These are phyloP conservation scores for Paramecium tetraurelia DNA, from an alignment of 73 alveolate species.

Conservation along the genomic window DNA sequence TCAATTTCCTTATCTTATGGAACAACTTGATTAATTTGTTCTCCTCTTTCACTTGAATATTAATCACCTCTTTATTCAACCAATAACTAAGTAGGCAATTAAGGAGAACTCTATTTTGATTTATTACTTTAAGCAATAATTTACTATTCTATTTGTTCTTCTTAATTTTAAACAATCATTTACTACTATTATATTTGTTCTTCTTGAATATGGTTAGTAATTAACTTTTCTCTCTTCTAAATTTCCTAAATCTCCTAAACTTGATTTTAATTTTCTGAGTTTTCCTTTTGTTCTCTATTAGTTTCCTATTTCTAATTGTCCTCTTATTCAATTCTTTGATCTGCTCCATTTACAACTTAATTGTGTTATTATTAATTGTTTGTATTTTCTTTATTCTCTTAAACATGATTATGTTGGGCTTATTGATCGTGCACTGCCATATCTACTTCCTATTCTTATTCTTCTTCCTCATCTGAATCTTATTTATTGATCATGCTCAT, in stretches of 20 bases:
- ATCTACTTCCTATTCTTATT: not conserved
- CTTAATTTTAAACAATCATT: not conserved
- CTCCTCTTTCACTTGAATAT: not conserved
- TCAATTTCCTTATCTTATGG: not conserved
- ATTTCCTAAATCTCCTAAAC: not conserved
- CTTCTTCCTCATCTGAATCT: not conserved
- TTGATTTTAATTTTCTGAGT: not conserved
- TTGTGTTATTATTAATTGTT: not conserved
- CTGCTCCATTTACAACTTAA: not conserved
- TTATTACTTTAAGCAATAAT: not conserved
- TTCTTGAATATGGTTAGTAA: not conserved
- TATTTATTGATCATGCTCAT: not conserved
- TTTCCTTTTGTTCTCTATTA: not conserved
- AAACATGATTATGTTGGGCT: too few relatives aligned
- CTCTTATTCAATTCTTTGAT: not conserved
- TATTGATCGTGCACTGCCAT: not conserved
- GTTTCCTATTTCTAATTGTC: not conserved
- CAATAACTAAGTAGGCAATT: not conserved
- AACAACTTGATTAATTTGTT: too few relatives aligned
- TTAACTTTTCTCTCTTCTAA: not conserved
- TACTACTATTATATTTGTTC: not conserved
- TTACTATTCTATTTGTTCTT: not conserved
- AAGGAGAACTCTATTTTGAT: too few relatives aligned
- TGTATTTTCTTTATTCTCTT: too few relatives aligned
- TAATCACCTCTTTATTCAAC: not conserved